A percentile compares a stretch with the other conserved stretches of the same genome.
Conservation (phyloP, 768 basidiomycete species). For the Boletellus sp. region DNA sequence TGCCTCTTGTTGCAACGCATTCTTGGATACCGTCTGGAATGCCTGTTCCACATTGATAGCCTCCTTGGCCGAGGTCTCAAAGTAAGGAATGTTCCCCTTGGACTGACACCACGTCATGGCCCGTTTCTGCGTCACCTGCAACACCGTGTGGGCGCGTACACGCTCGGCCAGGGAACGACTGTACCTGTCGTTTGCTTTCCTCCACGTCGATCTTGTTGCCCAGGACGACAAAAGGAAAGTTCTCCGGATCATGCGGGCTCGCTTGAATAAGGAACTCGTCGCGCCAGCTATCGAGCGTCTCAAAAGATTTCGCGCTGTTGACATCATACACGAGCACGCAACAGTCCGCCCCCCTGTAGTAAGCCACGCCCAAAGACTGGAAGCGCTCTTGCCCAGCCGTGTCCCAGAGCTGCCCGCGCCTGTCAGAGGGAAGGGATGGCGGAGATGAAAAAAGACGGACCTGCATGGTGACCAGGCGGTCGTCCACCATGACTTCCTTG, state of each 20-base stretch:
- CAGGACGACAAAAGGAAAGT: conserved; percentile 98
- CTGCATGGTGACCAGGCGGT: conserved; percentile 98
- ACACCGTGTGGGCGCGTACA: neutral
- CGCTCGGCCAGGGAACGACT: conserved; percentile 13
- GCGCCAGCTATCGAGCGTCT: conserved; percentile 98
- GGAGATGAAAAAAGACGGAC: conserved; percentile 38
- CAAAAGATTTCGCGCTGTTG: conserved; percentile 97
- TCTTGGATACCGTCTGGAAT: conserved; percentile 99
- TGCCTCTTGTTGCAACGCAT: conserved; percentile 94
- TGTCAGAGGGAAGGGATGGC: conserved; percentile 2
- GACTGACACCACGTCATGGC: conserved; percentile 99
- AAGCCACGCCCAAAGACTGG: conserved; percentile 97
- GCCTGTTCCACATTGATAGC: conserved; percentile 99
- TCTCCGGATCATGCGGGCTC: conserved; percentile 97
- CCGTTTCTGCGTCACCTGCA: conserved; percentile 95
- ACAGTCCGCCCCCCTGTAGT: conserved; percentile 98
- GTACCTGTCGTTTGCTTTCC: conserved; percentile 94
- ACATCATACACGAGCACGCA: conserved; percentile 99
- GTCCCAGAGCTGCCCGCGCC: conserved; percentile 84
- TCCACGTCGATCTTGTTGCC: conserved; percentile 99
- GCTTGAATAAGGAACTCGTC: conserved; percentile 99
- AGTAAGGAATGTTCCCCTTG: conserved; percentile 99
- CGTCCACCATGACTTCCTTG: conserved; percentile 98
- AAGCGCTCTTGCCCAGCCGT: conserved; percentile 99
- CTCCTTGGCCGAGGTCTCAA: conserved; percentile 99